Conservation (phyloP, 2,329 filamentous ascomycete genomes). For the Sclerotinia spermophila region DNA sequence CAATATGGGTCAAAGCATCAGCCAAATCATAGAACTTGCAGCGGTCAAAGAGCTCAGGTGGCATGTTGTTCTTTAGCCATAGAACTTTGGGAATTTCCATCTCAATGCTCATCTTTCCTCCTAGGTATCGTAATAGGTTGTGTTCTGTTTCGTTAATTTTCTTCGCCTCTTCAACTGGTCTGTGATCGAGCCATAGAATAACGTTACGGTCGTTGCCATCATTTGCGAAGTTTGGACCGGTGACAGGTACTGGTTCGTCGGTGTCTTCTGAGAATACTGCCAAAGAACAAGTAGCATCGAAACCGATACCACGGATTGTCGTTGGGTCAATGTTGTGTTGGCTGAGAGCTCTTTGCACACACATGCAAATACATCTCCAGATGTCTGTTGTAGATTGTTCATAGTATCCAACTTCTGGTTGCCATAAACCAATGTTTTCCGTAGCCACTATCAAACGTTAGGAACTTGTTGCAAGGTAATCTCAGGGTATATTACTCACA, state of each 20-base stretch:
- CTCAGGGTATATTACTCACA: constrained; percentile 25
- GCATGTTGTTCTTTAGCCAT: constrained; percentile 99
- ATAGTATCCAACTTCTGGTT: constrained; percentile 72
- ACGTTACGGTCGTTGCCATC: constrained; percentile 86
- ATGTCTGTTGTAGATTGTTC: constrained; percentile 99
- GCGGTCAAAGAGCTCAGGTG: constrained; percentile 78
- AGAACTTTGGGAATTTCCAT: constrained; percentile 99
- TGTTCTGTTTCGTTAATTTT: constrained; percentile 92
- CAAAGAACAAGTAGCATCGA: constrained; percentile 97
- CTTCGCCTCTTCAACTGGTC: constrained; percentile 83
- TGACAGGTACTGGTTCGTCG: constrained; percentile 87
- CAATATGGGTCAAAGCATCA: constrained; percentile 90
- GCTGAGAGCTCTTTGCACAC: constrained; percentile 75
- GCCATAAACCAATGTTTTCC: constrained; percentile 76
- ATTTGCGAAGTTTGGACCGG: constrained; percentile 78
- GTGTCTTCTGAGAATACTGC: constrained; percentile 86
- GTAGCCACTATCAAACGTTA: constrained; percentile 50
- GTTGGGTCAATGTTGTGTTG: constrained; percentile 75
- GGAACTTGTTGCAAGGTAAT: constrained; percentile 14
- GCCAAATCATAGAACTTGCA: constrained; percentile 97
- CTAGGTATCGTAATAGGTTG: constrained; percentile 91
- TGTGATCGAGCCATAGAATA: constrained; percentile 95
- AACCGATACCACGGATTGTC: constrained; percentile 85
- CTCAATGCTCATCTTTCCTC: constrained; percentile 97
- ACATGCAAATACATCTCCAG: constrained; percentile 89